Evolutionary conservation across 331 rosid species (phyloP).

Genomic region (Pyracantha coccinea): DNA sequence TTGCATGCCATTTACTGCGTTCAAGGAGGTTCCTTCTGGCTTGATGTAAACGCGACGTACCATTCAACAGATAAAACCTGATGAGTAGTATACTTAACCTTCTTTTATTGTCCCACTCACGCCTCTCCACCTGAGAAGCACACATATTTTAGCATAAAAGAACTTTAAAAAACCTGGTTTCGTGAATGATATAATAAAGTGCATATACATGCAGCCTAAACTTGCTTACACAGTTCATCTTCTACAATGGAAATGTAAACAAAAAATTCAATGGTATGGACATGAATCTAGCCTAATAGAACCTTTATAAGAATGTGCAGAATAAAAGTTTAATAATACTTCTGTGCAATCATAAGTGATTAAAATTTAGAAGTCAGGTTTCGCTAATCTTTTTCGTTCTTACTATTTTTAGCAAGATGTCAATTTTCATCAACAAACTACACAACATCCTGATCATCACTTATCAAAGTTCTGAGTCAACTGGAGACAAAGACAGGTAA

Average conservation of each 20-base stretch:
- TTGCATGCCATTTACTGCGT: slow-evolving; percentile 91
- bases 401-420: background rate
- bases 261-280: background rate
- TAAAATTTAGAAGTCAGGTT: background rate
- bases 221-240: background rate
- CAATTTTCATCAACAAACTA: background rate
- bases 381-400: background rate
- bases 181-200: background rate
- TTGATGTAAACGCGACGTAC: slow-evolving; percentile 75
- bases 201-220: slow-evolving; percentile 6
- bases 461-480: background rate
- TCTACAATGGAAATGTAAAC: background rate
- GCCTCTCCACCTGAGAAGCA: slow-evolving; percentile 87
- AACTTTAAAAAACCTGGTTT: background rate
- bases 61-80: slow-evolving; percentile 80
- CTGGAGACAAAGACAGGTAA: background rate
- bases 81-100: slow-evolving; percentile 51
- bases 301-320: too few relatives aligned
- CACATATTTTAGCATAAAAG: slow-evolving; percentile 30
- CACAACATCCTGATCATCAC: background rate
- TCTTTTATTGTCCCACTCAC: slow-evolving; percentile 80
- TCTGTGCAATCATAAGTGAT: background rate
- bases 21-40: slow-evolving; percentile 86
- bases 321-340: background rate
- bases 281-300: background rate